Evolutionary conservation across 805 yeast genomes (phyloP).

Genomic region (Candida maltosa): DNA sequence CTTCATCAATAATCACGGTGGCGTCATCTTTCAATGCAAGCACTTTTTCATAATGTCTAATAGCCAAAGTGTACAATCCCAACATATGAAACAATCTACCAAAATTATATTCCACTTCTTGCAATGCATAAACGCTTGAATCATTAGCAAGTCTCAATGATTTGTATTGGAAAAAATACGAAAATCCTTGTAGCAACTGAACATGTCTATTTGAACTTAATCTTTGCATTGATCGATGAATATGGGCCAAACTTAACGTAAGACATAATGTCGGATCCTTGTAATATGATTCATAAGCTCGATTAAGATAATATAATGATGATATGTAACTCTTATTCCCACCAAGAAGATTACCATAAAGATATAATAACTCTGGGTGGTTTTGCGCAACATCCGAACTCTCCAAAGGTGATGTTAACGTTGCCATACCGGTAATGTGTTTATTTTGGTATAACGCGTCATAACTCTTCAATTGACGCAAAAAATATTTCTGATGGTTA

Average conservation of each 20-base stretch:
- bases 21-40: slow-evolving; percentile 37
- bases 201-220: slow-evolving; percentile 81
- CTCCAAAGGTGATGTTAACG: slow-evolving; percentile 54
- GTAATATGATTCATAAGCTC: slow-evolving; percentile 64
- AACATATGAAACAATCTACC: slow-evolving; percentile 84
- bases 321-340: slow-evolving; percentile 82
- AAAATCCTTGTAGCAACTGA: slow-evolving; percentile 83
- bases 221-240: slow-evolving; percentile 91
- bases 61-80: slow-evolving; percentile 73
- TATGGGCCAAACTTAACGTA: slow-evolving; percentile 71
- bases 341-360: slow-evolving; percentile 78
- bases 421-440: slow-evolving; percentile 75
- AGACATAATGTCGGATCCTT: slow-evolving; percentile 79
- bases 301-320: slow-evolving; percentile 70
- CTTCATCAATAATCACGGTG: slow-evolving; percentile 38
- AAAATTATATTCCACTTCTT: slow-evolving; percentile 78
- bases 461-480: slow-evolving; percentile 86
- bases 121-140: slow-evolving; percentile 49
- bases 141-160: slow-evolving; percentile 43
- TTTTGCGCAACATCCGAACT: slow-evolving; percentile 33
- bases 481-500: slow-evolving; percentile 83
- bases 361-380: slow-evolving; percentile 67
- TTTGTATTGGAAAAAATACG: slow-evolving; percentile 71
- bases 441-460: slow-evolving; percentile 61
- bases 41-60: slow-evolving; percentile 69